Percentiles rank a stretch among this genome's conserved stretches.
phyloP scores from a whole-genome alignment of 2,329 filamentous ascomycete genomes.

The Colletotrichum tabaci region DNA sequence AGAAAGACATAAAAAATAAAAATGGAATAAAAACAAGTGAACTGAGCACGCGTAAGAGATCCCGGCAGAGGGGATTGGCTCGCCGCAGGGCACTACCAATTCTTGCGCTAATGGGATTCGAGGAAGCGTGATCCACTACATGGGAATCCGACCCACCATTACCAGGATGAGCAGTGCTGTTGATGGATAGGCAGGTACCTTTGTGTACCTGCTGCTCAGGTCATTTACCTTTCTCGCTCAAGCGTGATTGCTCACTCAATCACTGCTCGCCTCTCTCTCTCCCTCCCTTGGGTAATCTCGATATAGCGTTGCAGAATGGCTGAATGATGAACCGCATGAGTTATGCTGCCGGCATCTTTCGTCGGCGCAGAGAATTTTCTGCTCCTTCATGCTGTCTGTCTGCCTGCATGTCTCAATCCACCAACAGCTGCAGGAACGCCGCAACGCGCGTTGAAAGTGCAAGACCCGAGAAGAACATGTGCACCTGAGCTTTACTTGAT shows the following conservation, averaged over 20 bases:
- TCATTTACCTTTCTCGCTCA: conserved; percentile 16
- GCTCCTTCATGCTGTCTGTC: neutral
- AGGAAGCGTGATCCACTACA: conserved; percentile 17
- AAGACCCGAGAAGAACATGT: neutral
- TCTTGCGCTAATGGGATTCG: conserved; percentile 32
- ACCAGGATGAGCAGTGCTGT: neutral
- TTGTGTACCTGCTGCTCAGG: conserved; percentile 21
- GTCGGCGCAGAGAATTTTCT: neutral
- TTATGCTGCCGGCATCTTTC: too few species aligned
- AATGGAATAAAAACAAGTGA: conserved; percentile 7
- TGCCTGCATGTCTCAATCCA: conserved; percentile 12
- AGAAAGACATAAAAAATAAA: neutral
- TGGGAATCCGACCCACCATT: conserved; percentile 21
- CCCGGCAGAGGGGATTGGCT: conserved; percentile 34
- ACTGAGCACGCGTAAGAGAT: conserved; percentile 17
- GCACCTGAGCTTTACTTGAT: too few species aligned
- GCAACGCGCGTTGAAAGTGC: neutral
- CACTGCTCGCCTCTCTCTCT: neutral
- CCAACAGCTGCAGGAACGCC: conserved; percentile 32
- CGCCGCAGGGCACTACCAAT: conserved; percentile 33
- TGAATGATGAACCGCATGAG: too few species aligned
- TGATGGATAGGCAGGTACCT: conserved; percentile 24
- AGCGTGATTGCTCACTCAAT: neutral
- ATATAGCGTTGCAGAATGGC: neutral
- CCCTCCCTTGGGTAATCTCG: too few species aligned